Evolutionary conservation across 1,139 yeast species (phyloP).

Genomic region (Zygoascus sp.): DNA sequence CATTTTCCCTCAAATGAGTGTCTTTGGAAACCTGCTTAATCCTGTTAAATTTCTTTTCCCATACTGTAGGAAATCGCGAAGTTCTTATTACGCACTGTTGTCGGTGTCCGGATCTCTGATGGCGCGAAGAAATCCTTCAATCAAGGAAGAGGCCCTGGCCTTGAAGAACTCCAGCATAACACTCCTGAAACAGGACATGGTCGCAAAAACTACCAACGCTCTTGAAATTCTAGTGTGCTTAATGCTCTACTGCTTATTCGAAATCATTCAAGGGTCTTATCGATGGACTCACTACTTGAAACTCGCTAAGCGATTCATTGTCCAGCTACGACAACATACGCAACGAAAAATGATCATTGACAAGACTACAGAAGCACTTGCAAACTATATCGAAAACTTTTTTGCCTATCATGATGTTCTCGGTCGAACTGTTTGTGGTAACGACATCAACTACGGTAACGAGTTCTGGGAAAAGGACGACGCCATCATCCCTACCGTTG

Average conservation of each 20-base stretch:
- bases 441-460: not conserved
- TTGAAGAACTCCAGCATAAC: slow-evolving; percentile 3
- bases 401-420: slow-evolving; percentile 6
- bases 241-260: slow-evolving; percentile 4
- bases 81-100: slow-evolving; percentile 2
- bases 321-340: not conserved
- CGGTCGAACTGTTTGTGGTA: not conserved
- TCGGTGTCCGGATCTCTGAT: slow-evolving; percentile 2
- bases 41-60: not conserved
- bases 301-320: slow-evolving; percentile 1
- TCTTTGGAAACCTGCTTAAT: not conserved
- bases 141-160: not conserved
- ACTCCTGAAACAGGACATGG: not conserved
- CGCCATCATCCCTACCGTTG: not conserved
- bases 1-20: slow-evolving; percentile 2
- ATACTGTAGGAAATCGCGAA: not conserved
- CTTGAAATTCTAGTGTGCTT: slow-evolving; percentile 2
- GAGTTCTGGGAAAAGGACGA: slow-evolving; percentile 1
- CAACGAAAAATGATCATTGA: not conserved
- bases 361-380: not conserved
- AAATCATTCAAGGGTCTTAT: not conserved
- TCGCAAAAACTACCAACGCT: not conserved
- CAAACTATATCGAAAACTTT: not conserved
- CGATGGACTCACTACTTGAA: not conserved
- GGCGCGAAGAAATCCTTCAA: not conserved